Percentiles rank a stretch among this genome's conserved stretches.
Conservation (phyloP, 2,329 filamentous ascomycete genomes). For the Fusarium musae region DNA sequence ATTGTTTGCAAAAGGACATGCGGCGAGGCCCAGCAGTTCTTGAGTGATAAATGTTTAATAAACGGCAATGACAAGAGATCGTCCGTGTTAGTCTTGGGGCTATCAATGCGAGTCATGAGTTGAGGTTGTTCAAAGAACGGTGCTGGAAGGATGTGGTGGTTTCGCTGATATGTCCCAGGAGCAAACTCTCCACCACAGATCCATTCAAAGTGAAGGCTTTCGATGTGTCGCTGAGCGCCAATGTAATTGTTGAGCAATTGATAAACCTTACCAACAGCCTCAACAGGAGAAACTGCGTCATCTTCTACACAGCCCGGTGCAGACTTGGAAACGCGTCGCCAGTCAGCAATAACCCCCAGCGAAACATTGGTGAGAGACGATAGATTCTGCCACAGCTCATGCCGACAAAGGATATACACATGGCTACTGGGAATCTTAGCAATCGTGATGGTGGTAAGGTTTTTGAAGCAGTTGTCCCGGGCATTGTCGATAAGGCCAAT, state of each 20-base stretch:
- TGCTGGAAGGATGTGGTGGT: constrained; percentile 70
- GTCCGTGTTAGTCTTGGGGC: constrained; percentile 48
- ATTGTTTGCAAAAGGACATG: constrained; percentile 65
- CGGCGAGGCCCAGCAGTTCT: constrained; percentile 76
- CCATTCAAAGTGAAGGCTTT: constrained; percentile 73
- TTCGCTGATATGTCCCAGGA: constrained; percentile 69
- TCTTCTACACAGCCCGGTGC: constrained; percentile 63
- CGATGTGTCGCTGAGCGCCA: constrained; percentile 60
- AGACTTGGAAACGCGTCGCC: constrained; percentile 67
- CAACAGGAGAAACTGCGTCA: constrained; percentile 59
- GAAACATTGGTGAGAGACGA: constrained; percentile 64
- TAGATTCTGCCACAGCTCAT: constrained; percentile 71
- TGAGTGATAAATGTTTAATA: constrained; percentile 68
- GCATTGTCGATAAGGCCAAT: constrained; percentile 71
- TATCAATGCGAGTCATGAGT: constrained; percentile 45
- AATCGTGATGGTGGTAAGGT: constrained; percentile 69
- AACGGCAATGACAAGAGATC: constrained; percentile 64
- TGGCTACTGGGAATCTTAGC: constrained; percentile 72
- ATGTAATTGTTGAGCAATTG: constrained; percentile 63
- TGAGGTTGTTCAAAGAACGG: constrained; percentile 58
- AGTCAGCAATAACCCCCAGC: constrained; percentile 72
- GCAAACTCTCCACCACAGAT: constrained; percentile 74
- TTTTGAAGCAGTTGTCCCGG: constrained; percentile 57
- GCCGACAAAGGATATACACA: constrained; percentile 63
- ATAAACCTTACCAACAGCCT: constrained; percentile 63